A percentile compares a stretch with the other conserved stretches of the same genome.
These are phyloP conservation scores for Rubroboletus pulcherrimus DNA, from an alignment of 768 basidiomycete genomes.

Conservation along the genomic window DNA sequence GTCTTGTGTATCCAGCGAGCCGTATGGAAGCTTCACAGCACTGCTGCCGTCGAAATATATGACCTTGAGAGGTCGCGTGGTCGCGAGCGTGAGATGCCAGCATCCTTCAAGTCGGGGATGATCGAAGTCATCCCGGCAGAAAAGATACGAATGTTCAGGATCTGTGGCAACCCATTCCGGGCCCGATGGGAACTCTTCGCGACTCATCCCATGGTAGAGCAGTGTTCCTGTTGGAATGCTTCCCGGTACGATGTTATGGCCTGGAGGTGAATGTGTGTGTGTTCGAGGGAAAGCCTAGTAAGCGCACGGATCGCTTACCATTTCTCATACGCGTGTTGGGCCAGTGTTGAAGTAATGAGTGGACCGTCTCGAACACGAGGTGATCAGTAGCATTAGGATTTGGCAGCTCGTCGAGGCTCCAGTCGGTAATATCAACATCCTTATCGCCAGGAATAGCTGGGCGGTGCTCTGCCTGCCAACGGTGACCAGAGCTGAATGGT, in stretches of 20 bases:
- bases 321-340: conserved; percentile 46
- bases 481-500: not conserved
- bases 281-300: conserved; percentile 14
- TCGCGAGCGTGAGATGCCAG: conserved; percentile 16
- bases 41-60: conserved; percentile 54
- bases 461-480: not conserved
- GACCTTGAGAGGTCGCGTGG: conserved; percentile 37
- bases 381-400: conserved; percentile 26
- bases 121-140: conserved; percentile 24
- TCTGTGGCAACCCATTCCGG: conserved; percentile 36
- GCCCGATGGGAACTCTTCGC: conserved; percentile 21
- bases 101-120: conserved; percentile 2
- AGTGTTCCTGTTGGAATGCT: conserved; percentile 34
- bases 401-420: conserved; percentile 25
- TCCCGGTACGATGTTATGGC: conserved; percentile 30
- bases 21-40: conserved; percentile 40
- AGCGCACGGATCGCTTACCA: conserved; percentile 24
- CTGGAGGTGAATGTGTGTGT: conserved; percentile 10
- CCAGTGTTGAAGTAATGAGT: conserved; percentile 39
- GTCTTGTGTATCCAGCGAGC: conserved; percentile 47
- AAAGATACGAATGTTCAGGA: conserved; percentile 37
- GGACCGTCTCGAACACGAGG: conserved; percentile 24
- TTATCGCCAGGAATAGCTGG: not conserved
- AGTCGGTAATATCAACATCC: conserved; percentile 3
- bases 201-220: conserved; percentile 31